Percentiles rank a stretch among this genome's conserved stretches.
Evolutionary conservation across 257 asterid species (phyloP).

Genomic region (Forsythia viridissima): DNA sequence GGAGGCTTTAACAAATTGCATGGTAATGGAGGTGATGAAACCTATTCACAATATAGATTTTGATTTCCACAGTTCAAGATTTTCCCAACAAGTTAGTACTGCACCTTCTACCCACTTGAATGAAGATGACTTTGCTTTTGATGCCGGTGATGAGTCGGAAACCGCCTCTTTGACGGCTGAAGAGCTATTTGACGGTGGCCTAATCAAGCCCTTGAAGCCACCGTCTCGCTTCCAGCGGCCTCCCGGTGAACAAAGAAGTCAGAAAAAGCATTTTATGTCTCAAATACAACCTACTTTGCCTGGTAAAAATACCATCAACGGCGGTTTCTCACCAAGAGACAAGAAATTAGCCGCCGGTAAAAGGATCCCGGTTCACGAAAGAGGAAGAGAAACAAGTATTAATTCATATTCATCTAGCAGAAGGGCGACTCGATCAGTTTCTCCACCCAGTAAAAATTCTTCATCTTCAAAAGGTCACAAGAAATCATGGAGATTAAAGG

Average conservation of each 20-base stretch:
- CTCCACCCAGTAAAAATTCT: constrained; percentile 9
- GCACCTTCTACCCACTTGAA: constrained; percentile 43
- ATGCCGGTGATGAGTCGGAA: constrained; percentile 37
- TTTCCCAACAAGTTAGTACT: constrained; percentile 37
- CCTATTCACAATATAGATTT: constrained; percentile 39
- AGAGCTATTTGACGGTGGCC: constrained; percentile 76
- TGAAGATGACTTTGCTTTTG: constrained; percentile 55
- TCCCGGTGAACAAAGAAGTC: background rate
- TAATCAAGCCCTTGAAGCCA: constrained; percentile 48
- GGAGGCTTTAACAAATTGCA: background rate
- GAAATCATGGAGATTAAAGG: constrained; percentile 45
- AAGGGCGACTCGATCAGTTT: constrained; percentile 7
- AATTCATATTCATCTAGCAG: background rate
- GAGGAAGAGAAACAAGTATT: background rate
- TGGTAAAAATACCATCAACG: background rate
- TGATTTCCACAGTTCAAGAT: constrained; percentile 46
- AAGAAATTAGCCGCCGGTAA: background rate
- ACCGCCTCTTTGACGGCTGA: constrained; percentile 58
- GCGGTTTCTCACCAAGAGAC: constrained; percentile 14
- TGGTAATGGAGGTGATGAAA: constrained; percentile 52
- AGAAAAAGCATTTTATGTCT: background rate
- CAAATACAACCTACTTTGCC: background rate
- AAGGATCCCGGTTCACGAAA: background rate
- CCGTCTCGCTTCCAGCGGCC: background rate
- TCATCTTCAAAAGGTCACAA: constrained; percentile 23